A percentile compares a stretch with the other conserved stretches of the same genome.
These are phyloP conservation scores for Phaeosphaeriaceae sp. DNA, from an alignment of 2,329 filamentous ascomycete species.

Conservation along the genomic window DNA sequence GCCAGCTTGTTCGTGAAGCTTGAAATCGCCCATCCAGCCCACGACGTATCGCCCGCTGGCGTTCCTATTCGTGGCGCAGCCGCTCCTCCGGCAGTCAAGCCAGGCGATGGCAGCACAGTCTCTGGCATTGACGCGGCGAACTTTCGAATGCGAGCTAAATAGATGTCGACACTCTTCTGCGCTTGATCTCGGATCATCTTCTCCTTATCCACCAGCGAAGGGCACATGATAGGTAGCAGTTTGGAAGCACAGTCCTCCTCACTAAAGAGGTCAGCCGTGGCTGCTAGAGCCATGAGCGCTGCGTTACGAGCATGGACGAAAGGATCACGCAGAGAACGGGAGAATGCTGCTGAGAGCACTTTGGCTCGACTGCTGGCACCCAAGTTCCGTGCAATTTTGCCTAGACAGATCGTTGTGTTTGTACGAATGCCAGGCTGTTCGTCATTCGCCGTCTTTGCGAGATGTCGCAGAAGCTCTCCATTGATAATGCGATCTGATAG, in stretches of 20 bases:
- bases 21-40: constrained; percentile 98
- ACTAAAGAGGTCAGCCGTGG: constrained; percentile 83
- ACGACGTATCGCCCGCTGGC: constrained; percentile 73
- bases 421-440: constrained; percentile 97
- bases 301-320: constrained; percentile 95
- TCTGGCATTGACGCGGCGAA: constrained; percentile 81
- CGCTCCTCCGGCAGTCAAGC: constrained; percentile 54
- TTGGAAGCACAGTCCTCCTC: constrained; percentile 89
- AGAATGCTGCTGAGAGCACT: constrained; percentile 91
- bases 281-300: constrained; percentile 82
- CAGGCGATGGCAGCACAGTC: constrained; percentile 73
- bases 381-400: constrained; percentile 92
- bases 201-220: constrained; percentile 90
- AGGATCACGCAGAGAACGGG: constrained; percentile 86
- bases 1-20: constrained; percentile 96
- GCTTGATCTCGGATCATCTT: constrained; percentile 93
- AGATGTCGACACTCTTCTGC: constrained; percentile 86
- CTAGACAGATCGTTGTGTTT: constrained; percentile 96
- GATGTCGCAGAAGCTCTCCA: constrained; percentile 85
- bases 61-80: constrained; percentile 78
- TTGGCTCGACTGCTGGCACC: constrained; percentile 79
- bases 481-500: constrained; percentile 93
- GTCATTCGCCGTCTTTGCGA: constrained; percentile 96
- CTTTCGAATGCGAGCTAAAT: constrained; percentile 83
- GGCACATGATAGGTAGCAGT: constrained; percentile 84